Conservation (phyloP, 495 filamentous ascomycete species). For the Daldinia loculata region DNA sequence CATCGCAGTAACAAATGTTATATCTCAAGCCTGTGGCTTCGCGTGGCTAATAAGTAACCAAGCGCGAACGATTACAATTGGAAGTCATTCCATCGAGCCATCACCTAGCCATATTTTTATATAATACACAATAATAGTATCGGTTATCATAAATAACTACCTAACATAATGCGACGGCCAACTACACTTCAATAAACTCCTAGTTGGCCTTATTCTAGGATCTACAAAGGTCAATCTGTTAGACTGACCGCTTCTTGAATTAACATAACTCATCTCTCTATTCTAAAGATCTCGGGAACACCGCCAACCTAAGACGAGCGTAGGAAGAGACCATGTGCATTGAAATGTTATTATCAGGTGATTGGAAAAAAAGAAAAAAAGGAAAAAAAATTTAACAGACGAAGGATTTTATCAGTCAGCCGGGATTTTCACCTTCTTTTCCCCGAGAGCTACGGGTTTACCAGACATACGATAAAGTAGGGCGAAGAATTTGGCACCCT, state of each 20-base stretch:
- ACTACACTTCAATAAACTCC: constrained; percentile 3
- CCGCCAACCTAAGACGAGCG: constrained; percentile 8
- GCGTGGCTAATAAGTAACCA: background rate
- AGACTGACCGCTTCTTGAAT: constrained; percentile 32
- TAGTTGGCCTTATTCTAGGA: background rate
- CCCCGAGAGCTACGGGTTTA: constrained; percentile 4
- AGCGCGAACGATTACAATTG: too few species aligned
- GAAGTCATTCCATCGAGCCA: too few species aligned
- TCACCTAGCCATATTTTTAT: too few species aligned
- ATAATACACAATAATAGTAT: background rate
- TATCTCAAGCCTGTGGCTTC: background rate
- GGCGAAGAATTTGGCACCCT: background rate
- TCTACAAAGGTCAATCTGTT: background rate
- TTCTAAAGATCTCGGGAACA: background rate
- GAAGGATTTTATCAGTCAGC: constrained; percentile 14
- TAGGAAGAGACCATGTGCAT: constrained; percentile 29
- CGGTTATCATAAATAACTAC: background rate
- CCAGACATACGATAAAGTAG: constrained; percentile 12
- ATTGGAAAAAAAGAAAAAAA: too few species aligned
- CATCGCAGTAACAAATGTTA: background rate
- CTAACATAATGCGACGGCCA: constrained; percentile 1
- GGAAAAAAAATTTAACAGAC: too few species aligned
- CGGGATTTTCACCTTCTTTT: constrained; percentile 16
- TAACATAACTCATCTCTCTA: constrained; percentile 3
- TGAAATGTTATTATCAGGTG: constrained; percentile 27